These are phyloP conservation scores for Emmonsiellopsis sp. DNA, from an alignment of 2,329 filamentous ascomycete genomes.

Conservation along the genomic window DNA sequence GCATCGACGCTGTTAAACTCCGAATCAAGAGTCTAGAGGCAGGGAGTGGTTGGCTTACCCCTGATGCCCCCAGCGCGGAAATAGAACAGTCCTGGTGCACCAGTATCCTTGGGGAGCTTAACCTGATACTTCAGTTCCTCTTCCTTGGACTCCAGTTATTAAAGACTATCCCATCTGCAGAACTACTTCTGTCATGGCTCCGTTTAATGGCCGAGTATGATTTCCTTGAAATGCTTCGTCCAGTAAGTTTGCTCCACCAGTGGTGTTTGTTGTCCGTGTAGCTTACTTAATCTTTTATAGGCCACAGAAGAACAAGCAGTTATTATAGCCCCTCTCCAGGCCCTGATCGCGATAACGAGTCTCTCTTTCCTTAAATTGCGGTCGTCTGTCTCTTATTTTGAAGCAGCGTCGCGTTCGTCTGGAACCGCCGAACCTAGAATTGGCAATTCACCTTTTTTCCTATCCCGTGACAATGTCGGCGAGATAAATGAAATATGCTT, in stretches of 20 bases:
- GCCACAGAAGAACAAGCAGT: constrained; percentile 30
- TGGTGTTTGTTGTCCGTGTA: constrained; percentile 7
- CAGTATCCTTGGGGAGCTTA: constrained; percentile 57
- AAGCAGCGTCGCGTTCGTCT: constrained; percentile 12
- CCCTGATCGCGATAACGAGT: constrained; percentile 60
- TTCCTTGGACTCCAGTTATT: constrained; percentile 59
- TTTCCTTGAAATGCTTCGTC: constrained; percentile 59
- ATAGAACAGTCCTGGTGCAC: constrained; percentile 54
- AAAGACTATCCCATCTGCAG: constrained; percentile 47
- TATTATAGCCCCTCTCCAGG: constrained; percentile 51
- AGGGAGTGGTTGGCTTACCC: constrained; percentile 36
- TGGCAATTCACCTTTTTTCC: constrained; percentile 49
- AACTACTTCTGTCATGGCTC: constrained; percentile 62
- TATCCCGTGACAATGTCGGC: constrained; percentile 59
- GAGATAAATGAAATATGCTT: constrained; percentile 65
- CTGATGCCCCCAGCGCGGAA: constrained; percentile 40
- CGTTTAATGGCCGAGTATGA: constrained; percentile 56
- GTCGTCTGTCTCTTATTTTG: constrained; percentile 46
- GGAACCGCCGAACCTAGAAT: constrained; percentile 14
- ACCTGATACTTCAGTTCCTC: constrained; percentile 63
- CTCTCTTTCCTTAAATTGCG: constrained; percentile 63
- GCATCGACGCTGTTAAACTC: constrained; percentile 24
- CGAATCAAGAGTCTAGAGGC: constrained; percentile 25
- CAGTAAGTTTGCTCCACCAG: constrained; percentile 35
- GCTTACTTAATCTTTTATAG: constrained; percentile 18